Conservation (phyloP, 2,329 filamentous ascomycete species). For the Botryosphaeria dothidea region DNA sequence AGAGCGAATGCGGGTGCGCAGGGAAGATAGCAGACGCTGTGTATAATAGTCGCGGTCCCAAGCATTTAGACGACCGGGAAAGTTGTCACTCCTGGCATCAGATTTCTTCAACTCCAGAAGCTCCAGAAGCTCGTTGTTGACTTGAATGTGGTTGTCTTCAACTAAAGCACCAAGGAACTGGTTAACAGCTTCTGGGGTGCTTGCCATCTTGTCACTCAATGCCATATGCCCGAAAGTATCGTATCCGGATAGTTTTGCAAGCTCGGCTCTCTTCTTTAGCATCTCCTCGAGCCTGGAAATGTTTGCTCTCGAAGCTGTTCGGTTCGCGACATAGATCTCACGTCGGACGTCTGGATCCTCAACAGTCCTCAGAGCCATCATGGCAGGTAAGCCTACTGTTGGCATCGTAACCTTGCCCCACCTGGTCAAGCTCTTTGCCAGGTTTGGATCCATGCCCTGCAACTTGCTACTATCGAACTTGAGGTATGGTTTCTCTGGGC, state of each 20-base stretch:
- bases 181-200: constrained; percentile 81
- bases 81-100: constrained; percentile 44
- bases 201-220: constrained; percentile 91
- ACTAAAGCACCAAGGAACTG: constrained; percentile 80
- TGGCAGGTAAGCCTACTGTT: constrained; percentile 72
- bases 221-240: constrained; percentile 87
- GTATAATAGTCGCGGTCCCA: constrained; percentile 93
- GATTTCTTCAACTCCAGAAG: constrained; percentile 61
- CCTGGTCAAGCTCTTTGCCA: constrained; percentile 65
- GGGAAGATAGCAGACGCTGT: constrained; percentile 47
- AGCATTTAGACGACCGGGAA: constrained; percentile 58
- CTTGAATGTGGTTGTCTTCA: constrained; percentile 70
- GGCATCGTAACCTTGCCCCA: constrained; percentile 70
- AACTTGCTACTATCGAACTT: constrained; percentile 68
- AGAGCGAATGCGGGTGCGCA: constrained; percentile 54
- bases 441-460: constrained; percentile 73
- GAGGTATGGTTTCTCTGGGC: constrained; percentile 66
- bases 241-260: constrained; percentile 81
- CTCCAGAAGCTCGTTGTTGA: constrained; percentile 65
- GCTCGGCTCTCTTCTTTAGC: constrained; percentile 71
- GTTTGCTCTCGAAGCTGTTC: constrained; percentile 72
- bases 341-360: constrained; percentile 74
- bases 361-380: constrained; percentile 74
- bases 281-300: constrained; percentile 73
- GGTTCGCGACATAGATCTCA: constrained; percentile 74